Evolutionary conservation across 768 basidiomycete species (phyloP), one percentile per base, ranked within the genome.

Genomic region (Leccinum barrowsii): DNA sequence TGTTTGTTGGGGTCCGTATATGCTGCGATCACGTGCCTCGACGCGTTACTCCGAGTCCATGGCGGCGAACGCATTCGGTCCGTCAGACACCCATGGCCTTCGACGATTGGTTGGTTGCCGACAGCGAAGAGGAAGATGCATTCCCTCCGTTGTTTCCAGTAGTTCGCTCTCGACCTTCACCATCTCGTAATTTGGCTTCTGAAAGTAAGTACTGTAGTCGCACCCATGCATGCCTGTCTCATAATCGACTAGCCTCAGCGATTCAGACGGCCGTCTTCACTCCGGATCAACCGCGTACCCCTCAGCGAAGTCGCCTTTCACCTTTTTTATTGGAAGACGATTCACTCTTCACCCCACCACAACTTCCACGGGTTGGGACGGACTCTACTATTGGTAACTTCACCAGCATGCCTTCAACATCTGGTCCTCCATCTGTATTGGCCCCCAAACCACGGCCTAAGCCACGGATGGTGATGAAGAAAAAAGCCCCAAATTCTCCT

Each of bases 41-140:
- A 55, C 53, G 46, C 51, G n/a, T 37, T 42, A 56, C 54, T 62
- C 28, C 28, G 28, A 28, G 7, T 28, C 44, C 44, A 22, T 26
- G 5, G 35, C 59, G 22, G 37, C 37, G 26, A 5, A 30, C 42
- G 28, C 48, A n/a, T 54, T 42, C 10, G 1, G 30, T 46, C 51
- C 35, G 28, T 47, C 13, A 63, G 28, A 54, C 56, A 34, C 30
- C 24, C 52, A 62, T 71, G 64, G 26, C 52, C 17, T 56, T 64
- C 28, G 62, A 72, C 17, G 73, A 79, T 57, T 80, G 80, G 68
- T 68, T 80, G n/a, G 76, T 82, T 52, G 77, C 77, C 24, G 82
- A 80, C 64, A 83, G 82, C 66, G 78, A 79, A 52, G 78, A 71
- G 26, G 78, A 79, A 50, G 69, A 58, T 34, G 46, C 0, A 21